Conservation (phyloP, 2,329 filamentous ascomycete genomes). For the Neurospora sp. region DNA sequence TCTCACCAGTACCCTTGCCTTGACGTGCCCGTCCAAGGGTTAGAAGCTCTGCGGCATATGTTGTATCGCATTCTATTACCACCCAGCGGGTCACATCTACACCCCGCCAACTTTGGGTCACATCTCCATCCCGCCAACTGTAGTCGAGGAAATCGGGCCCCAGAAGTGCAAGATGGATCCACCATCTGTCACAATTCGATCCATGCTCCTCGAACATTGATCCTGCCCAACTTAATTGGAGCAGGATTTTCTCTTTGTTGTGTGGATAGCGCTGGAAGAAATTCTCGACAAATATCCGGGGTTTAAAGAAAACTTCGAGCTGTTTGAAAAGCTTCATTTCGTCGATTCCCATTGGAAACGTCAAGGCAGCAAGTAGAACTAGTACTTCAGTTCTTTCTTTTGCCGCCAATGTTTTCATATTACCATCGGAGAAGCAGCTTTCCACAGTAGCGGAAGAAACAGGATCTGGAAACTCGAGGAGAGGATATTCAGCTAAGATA, state of each 20-base stretch:
- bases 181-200: no score
- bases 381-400: not conserved
- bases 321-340: not conserved
- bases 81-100: no score
- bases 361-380: not conserved
- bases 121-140: no score
- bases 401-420: not conserved
- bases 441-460: not conserved
- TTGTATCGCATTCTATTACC: not conserved
- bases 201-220: no score
- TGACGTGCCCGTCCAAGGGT: not conserved
- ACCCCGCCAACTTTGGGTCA: no score
- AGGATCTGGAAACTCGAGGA: not conserved
- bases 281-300: not conserved
- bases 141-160: no score
- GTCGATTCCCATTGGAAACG: not conserved
- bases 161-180: no score
- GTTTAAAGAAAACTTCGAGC: not conserved
- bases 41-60: not conserved
- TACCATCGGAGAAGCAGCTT: not conserved
- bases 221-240: no score
- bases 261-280: not conserved
- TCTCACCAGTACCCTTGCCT: not conserved
- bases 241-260: not conserved
- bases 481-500: not conserved